These are phyloP conservation scores for Pisolithus sp. DNA, from an alignment of 768 basidiomycete genomes.

Conservation along the genomic window DNA sequence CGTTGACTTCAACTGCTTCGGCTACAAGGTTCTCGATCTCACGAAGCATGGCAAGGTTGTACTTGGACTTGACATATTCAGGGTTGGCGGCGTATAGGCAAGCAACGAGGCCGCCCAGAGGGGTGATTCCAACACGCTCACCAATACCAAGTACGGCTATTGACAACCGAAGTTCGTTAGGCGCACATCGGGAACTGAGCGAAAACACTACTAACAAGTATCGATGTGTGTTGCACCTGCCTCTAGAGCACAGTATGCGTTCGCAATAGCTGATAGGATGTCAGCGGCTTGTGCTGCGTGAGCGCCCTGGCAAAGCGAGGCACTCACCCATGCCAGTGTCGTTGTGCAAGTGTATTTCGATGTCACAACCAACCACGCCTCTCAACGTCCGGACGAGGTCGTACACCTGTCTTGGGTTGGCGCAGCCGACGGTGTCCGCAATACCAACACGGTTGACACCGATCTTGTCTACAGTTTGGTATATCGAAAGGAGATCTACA, in stretches of 20 bases:
- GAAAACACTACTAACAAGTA: slow-evolving; percentile 58
- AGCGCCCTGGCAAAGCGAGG: not conserved
- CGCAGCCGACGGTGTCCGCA: slow-evolving; percentile 98
- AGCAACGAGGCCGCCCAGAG: slow-evolving; percentile 93
- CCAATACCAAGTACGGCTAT: slow-evolving; percentile 93
- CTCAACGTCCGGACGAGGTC: slow-evolving; percentile 94
- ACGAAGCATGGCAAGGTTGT: slow-evolving; percentile 94
- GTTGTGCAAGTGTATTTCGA: slow-evolving; percentile 97
- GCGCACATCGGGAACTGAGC: not conserved
- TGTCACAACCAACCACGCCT: slow-evolving; percentile 95
- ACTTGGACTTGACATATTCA: slow-evolving; percentile 99
- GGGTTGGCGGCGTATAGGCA: slow-evolving; percentile 96
- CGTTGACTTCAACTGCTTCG: slow-evolving; percentile 95
- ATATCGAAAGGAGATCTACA: slow-evolving; percentile 96
- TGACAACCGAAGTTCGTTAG: slow-evolving; percentile 5
- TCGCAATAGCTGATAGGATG: slow-evolving; percentile 72
- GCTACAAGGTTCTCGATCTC: slow-evolving; percentile 99
- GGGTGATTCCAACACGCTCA: slow-evolving; percentile 98
- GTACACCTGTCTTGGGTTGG: slow-evolving; percentile 97
- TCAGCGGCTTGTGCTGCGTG: slow-evolving; percentile 3
- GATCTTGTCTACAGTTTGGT: slow-evolving; percentile 99
- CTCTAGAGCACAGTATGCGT: slow-evolving; percentile 96
- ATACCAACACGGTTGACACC: slow-evolving; percentile 98
- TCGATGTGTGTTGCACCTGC: slow-evolving; percentile 99
- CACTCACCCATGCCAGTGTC: slow-evolving; percentile 89